These are phyloP conservation scores for Pythium periplocum DNA, from an alignment of 352 stramenopile species.

Conservation along the genomic window DNA sequence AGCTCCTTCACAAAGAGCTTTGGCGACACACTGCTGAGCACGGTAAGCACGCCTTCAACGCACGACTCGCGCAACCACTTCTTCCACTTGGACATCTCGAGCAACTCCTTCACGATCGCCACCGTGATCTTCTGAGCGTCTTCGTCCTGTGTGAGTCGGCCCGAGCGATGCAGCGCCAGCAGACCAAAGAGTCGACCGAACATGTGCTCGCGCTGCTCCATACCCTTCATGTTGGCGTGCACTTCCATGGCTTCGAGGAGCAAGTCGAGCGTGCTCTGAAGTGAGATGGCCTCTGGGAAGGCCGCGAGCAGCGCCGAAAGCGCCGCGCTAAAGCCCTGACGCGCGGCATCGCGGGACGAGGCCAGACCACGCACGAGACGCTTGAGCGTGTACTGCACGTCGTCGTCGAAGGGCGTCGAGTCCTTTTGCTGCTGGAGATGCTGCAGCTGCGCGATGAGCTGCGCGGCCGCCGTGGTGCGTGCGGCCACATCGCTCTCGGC, in stretches of 20 bases:
- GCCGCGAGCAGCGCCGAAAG: conserved; percentile 58
- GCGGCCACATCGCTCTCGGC: conserved; percentile 63
- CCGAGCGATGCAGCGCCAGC: conserved; percentile 75
- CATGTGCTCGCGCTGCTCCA: conserved; percentile 91
- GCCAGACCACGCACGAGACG: conserved; percentile 86
- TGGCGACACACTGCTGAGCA: conserved; percentile 44
- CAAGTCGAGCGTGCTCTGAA: conserved; percentile 51
- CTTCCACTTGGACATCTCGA: conserved; percentile 65
- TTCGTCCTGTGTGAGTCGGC: conserved; percentile 31
- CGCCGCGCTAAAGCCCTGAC: conserved; percentile 87
- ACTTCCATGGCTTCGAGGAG: conserved; percentile 77
- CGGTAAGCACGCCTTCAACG: conserved; percentile 56
- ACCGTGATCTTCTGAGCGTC: conserved; percentile 32
- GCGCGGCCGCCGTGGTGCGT: conserved; percentile 51
- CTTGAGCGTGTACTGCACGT: conserved; percentile 89
- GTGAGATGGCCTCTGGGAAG: conserved; percentile 34
- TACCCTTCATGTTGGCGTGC: conserved; percentile 82
- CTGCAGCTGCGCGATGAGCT: conserved; percentile 44
- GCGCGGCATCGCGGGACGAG: conserved; percentile 83
- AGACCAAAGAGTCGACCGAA: conserved; percentile 88
- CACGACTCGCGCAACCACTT: conserved; percentile 84
- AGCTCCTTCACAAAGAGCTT: conserved; percentile 49
- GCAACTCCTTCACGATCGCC: conserved; percentile 32
- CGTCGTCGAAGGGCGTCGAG: conserved; percentile 18
- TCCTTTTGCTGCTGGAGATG: conserved; percentile 26